phyloP scores from a whole-genome alignment of 331 rosid genomes.

The Phaseolus coccineus region DNA sequence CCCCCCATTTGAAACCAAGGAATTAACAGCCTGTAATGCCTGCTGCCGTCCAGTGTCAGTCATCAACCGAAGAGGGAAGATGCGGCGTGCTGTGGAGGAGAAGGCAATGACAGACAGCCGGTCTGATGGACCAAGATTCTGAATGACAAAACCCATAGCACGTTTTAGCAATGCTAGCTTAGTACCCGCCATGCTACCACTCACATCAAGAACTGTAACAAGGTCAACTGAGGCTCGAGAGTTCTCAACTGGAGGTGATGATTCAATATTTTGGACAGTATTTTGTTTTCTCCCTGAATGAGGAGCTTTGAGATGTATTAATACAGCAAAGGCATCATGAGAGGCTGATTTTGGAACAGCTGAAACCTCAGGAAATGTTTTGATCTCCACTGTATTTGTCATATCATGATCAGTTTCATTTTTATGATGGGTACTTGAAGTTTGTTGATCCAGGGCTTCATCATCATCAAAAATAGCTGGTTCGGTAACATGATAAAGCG shows the following conservation, averaged over 20 bases:
- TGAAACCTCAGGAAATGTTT: conserved; percentile 70
- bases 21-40: conserved; percentile 88
- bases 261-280: conserved; percentile 37
- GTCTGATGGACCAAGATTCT: conserved; percentile 90
- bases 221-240: conserved; percentile 90
- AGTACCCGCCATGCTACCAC: conserved; percentile 99
- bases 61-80: conserved; percentile 88
- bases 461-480: conserved; percentile 83
- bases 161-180: conserved; percentile 94
- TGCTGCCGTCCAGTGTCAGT: conserved; percentile 85
- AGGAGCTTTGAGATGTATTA: conserved; percentile 75
- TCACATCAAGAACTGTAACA: conserved; percentile 93
- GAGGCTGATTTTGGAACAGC: conserved; percentile 61
- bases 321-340: conserved; percentile 56
- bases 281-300: conserved; percentile 45
- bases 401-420: conserved; percentile 50
- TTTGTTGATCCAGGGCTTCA: conserved; percentile 71
- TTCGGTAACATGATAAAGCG: conserved; percentile 62
- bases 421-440: conserved; percentile 48
- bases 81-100: conserved; percentile 96
- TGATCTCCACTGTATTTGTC: conserved; percentile 54
- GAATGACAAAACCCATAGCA: conserved; percentile 97
- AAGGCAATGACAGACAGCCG: conserved; percentile 91
- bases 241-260: conserved; percentile 44
- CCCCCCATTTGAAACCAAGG: conserved; percentile 83